Evolutionary conservation across 768 basidiomycete species (phyloP).

Genomic region (Boletus huronensis): DNA sequence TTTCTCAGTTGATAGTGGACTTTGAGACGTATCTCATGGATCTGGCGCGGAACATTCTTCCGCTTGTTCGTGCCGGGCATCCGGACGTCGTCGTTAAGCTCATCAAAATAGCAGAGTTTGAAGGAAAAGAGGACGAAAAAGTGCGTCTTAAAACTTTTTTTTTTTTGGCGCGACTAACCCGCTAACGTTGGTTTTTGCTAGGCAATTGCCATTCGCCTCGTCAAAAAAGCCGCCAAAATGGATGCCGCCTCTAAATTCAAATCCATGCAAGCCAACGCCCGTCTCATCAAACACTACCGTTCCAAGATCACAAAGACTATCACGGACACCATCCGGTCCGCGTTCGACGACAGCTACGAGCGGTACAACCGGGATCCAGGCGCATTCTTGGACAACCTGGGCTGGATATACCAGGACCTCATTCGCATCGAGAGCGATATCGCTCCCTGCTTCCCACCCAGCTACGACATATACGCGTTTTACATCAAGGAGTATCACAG

Average conservation of each 20-base stretch:
- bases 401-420: conserved; percentile 94
- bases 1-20: conserved; percentile 72
- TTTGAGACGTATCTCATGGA: conserved; percentile 86
- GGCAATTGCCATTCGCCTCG: conserved; percentile 91
- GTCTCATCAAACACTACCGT: conserved; percentile 93
- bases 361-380: conserved; percentile 61
- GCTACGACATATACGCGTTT: conserved; percentile 83
- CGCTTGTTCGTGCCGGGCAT: conserved; percentile 75
- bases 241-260: conserved; percentile 93
- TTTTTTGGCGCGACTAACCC: background rate
- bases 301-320: conserved; percentile 83
- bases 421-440: conserved; percentile 90
- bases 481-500: conserved; percentile 91
- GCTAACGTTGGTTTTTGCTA: conserved; percentile 28
- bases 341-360: conserved; percentile 66
- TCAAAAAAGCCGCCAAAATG: conserved; percentile 89
- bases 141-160: conserved; percentile 35
- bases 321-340: conserved; percentile 66
- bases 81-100: conserved; percentile 87
- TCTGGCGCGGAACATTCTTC: conserved; percentile 72
- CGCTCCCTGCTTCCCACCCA: conserved; percentile 85
- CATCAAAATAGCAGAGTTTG: conserved; percentile 90
- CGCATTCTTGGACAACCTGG: conserved; percentile 71
- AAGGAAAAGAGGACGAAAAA: conserved; percentile 93
- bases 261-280: conserved; percentile 89